Base-by-base conservation (phyloP, 176 grass and related monocot species). In the Rhipidocladum racemiflorum region DNA sequence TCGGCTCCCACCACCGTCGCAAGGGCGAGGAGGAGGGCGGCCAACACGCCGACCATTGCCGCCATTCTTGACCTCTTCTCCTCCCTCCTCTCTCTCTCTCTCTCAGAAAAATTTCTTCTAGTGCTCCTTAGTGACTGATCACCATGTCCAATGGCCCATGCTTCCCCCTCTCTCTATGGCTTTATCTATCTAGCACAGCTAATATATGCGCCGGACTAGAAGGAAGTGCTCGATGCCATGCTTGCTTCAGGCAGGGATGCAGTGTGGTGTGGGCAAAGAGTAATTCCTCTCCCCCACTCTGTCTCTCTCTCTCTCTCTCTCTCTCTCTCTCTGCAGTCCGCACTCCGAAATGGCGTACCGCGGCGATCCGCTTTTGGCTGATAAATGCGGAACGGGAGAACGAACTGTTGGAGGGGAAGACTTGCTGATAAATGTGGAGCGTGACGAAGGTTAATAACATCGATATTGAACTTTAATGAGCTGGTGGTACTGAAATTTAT, bases 201-300 rank as follows among this genome's bases (percentile, higher is more conserved):
- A 76, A 66, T 73, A 74, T 73, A 42, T 46, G n/a, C 56, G 38
- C 44, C 25, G 78, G 18, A 49, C 16, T 35, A 4, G 34, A 43
- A 88, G 23, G 40, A 11, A 46, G 63, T 53, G 75, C 17, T 28
- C 3, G 76, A 75, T 89, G 76, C 63, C 63, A 76, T 86, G 83
- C 82, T 85, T 89, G 74, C 73, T 90, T 59, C 23, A 43, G 79
- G 40, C 4, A 53, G 29, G 87, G 79, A 83, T 83, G 84, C 88
- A 83, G 88, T 90, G 88, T 32, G 67, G 79, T 82, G 88, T 83
- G 84, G 88, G 84, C 88, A 86, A 90, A 60, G 79, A 60, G 61
- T 43, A 61, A 57, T 78, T 59, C 88, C 42, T 72, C 65, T 55
- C 46, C 54, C 54, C 67, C 65, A 68, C 10, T 2, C 35, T 65